Percentiles rank a stretch among this genome's conserved stretches.
Evolutionary conservation across 2,329 filamentous ascomycete species (phyloP).

Genomic region (Zasmidium citrigriseum): DNA sequence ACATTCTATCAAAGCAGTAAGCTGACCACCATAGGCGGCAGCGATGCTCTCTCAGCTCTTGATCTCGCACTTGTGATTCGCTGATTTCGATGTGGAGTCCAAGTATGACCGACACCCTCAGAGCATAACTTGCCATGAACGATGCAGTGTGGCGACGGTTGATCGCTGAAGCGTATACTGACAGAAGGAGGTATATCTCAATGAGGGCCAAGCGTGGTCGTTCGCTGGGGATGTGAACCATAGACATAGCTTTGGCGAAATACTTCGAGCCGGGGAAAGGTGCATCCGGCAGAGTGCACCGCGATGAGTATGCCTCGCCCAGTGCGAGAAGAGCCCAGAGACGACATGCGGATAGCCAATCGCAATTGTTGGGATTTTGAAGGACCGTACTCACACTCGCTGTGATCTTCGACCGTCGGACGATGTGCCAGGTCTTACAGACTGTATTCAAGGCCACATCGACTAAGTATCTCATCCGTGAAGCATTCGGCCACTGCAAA

Average conservation of each 20-base stretch:
- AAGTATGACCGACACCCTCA: conserved; percentile 47
- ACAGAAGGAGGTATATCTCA: conserved; percentile 47
- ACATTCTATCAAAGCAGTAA: conserved; percentile 37
- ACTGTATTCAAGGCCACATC: conserved; percentile 46
- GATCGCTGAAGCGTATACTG: conserved; percentile 47
- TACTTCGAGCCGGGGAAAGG: conserved; percentile 48
- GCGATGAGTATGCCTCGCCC: conserved; percentile 48
- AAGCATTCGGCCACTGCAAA: conserved; percentile 42
- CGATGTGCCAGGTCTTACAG: conserved; percentile 45
- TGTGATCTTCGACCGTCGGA: conserved; percentile 42
- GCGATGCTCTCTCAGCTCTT: conserved; percentile 33
- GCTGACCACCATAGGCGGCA: conserved; percentile 39
- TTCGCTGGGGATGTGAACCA: conserved; percentile 45
- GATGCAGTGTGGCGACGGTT: conserved; percentile 51
- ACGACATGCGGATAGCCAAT: conserved; percentile 42
- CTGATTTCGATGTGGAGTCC: conserved; percentile 46
- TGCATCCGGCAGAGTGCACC: conserved; percentile 36
- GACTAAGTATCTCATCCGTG: conserved; percentile 41
- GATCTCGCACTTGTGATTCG: conserved; percentile 44
- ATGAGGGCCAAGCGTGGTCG: conserved; percentile 47
- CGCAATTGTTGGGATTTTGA: conserved; percentile 37
- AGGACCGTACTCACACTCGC: conserved; percentile 42
- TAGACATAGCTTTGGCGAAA: conserved; percentile 43
- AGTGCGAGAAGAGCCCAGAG: conserved; percentile 50
- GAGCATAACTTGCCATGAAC: conserved; percentile 46